A percentile compares a stretch with the other conserved stretches of the same genome.
phyloP scores from a whole-genome alignment of 306 rosid genomes.

The peach (Prunus persica) region DNA sequence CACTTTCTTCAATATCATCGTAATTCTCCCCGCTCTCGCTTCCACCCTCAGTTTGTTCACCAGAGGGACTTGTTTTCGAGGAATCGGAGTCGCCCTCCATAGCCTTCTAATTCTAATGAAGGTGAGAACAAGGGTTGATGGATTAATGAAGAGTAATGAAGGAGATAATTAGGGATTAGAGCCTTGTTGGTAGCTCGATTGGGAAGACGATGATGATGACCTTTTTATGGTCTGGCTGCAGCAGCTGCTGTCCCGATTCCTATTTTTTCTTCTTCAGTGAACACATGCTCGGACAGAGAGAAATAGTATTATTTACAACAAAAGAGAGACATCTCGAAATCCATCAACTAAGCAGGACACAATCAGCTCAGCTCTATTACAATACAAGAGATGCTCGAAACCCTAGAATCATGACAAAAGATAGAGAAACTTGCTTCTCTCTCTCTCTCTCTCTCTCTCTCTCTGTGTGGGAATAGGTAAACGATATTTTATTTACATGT shows the following conservation, averaged over 20 bases:
- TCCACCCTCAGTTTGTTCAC: slow-evolving; percentile 29
- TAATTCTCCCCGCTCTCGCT: slow-evolving; percentile 35
- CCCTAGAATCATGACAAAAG: slow-evolving; percentile 39
- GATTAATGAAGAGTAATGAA: neutral
- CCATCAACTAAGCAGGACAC: slow-evolving; percentile 21
- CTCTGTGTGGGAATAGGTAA: slow-evolving; percentile 25
- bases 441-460: slow-evolving; percentile 17
- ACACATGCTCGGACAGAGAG: slow-evolving; percentile 26
- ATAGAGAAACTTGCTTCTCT: slow-evolving; percentile 12
- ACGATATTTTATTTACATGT: slow-evolving; percentile 29
- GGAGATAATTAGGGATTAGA: slow-evolving; percentile 26
- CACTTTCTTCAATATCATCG: slow-evolving; percentile 20
- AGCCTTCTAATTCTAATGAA: slow-evolving; percentile 1
- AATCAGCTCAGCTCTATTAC: slow-evolving; percentile 17
- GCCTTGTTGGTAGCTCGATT: slow-evolving; percentile 15
- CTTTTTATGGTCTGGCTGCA: slow-evolving; percentile 13
- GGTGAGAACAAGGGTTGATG: neutral
- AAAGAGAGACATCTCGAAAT: slow-evolving; percentile 23
- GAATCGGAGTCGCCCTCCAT: slow-evolving; percentile 50
- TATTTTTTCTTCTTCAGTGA: slow-evolving; percentile 1
- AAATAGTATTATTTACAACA: neutral
- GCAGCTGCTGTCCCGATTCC: neutral
- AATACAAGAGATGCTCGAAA: slow-evolving; percentile 25
- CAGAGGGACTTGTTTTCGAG: slow-evolving; percentile 50
- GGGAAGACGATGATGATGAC: slow-evolving; percentile 10